Evolutionary conservation across 169 alveolate genomes (phyloP).

Genomic region (Hepatocystis sp.): DNA sequence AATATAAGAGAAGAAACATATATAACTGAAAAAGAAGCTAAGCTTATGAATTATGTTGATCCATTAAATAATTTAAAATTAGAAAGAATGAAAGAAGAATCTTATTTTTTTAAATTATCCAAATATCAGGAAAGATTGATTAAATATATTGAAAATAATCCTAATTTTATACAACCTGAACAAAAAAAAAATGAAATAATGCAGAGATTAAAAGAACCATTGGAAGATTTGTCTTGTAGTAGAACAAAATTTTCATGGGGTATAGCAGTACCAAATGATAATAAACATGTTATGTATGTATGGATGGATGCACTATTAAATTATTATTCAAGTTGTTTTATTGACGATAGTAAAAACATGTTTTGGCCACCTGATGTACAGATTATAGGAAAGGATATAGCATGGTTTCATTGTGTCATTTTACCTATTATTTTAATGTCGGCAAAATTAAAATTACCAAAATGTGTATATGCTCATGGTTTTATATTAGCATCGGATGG

Average conservation of each 20-base stretch:
- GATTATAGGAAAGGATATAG: conserved; percentile 92
- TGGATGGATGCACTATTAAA: conserved; percentile 96
- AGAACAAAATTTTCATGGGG: conserved; percentile 95
- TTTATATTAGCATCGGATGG: conserved; percentile 95
- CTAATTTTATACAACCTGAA: conserved; percentile 89
- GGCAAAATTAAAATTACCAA: conserved; percentile 88
- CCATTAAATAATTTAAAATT: conserved; percentile 88
- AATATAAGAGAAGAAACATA: conserved; percentile 94
- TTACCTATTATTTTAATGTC: conserved; percentile 93
- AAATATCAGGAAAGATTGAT: conserved; percentile 88
- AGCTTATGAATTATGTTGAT: conserved; percentile 88
- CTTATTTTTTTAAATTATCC: conserved; percentile 93
- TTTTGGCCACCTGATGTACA: conserved; percentile 87
- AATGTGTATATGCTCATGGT: conserved; percentile 93
- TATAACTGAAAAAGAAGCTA: conserved; percentile 93
- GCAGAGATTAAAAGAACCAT: conserved; percentile 86
- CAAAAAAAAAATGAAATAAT: conserved; percentile 85
- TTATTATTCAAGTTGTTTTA: conserved; percentile 88
- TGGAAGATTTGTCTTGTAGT: conserved; percentile 92
- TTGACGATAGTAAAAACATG: conserved; percentile 72
- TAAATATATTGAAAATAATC: conserved; percentile 83
- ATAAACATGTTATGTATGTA: conserved; percentile 95
- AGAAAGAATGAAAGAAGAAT: conserved; percentile 89
- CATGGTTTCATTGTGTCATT: conserved; percentile 95
- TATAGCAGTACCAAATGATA: conserved; percentile 89